Conservation (phyloP, 495 filamentous ascomycete genomes). For the Penicillium samsonianum region DNA sequence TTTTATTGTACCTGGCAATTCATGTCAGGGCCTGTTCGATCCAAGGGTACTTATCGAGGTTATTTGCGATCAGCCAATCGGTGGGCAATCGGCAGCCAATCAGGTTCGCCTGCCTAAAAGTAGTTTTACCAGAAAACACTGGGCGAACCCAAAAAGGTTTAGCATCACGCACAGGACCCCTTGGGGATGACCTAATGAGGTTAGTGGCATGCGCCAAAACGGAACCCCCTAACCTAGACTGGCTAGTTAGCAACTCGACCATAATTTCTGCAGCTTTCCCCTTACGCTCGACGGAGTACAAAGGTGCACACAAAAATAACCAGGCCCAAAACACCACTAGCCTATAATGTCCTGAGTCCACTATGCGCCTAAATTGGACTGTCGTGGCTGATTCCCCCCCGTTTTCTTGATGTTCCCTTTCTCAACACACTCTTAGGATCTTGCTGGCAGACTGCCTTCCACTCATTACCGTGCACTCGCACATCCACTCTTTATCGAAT, state of each 20-base stretch:
- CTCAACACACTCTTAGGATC: background rate
- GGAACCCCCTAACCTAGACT: conserved; percentile 9
- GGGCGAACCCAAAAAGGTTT: conserved; percentile 1
- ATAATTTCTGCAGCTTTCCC: conserved; percentile 24
- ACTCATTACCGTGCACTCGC: conserved; percentile 37
- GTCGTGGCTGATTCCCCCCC: conserved; percentile 13
- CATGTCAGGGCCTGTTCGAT: background rate
- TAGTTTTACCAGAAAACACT: background rate
- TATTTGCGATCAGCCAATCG: conserved; percentile 2
- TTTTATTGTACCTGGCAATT: background rate
- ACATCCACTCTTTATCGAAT: conserved; percentile 38
- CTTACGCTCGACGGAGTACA: conserved; percentile 22
- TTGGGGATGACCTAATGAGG: conserved; percentile 2
- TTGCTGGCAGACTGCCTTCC: conserved; percentile 22
- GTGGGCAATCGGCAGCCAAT: background rate
- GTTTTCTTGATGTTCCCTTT: conserved; percentile 7
- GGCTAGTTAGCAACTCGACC: conserved; percentile 13
- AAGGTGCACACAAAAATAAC: conserved; percentile 11
- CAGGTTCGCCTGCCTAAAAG: background rate
- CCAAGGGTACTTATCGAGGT: background rate
- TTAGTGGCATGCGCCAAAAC: background rate
- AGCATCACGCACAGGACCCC: conserved; percentile 23
- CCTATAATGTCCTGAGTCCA: conserved; percentile 19
- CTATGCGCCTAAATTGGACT: conserved; percentile 16
- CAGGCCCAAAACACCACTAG: conserved; percentile 16